phyloP scores from a whole-genome alignment of 441 rosid genomes.

The Macaranga tanarius region DNA sequence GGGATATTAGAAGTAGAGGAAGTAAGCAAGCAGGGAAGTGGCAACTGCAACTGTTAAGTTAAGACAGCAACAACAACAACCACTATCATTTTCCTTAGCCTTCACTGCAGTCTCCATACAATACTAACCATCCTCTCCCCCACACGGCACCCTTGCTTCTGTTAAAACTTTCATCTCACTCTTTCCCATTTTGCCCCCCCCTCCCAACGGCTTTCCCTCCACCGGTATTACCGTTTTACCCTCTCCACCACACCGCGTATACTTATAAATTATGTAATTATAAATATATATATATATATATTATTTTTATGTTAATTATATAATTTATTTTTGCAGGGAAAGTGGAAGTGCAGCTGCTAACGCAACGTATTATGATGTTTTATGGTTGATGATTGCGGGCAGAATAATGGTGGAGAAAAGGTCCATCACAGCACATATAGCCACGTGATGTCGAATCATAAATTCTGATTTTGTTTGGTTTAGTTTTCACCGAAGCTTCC shows the following conservation, averaged over 20 bases:
- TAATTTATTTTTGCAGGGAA: background rate
- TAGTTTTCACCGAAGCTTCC: slow-evolving; percentile 6
- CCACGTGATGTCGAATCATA: slow-evolving; percentile 55
- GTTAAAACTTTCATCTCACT: slow-evolving; percentile 43
- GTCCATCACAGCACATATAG: slow-evolving; percentile 31
- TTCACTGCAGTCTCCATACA: slow-evolving; percentile 46
- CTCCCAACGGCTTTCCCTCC: slow-evolving; percentile 9
- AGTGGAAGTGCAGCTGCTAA: background rate
- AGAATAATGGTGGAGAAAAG: slow-evolving; percentile 31
- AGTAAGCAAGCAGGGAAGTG: background rate
- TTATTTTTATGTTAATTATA: no score
- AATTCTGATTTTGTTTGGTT: background rate
- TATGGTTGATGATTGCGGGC: slow-evolving; percentile 32
- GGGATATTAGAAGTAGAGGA: slow-evolving; percentile 13
- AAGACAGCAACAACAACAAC: slow-evolving; percentile 44
- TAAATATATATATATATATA: no score
- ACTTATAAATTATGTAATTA: no score
- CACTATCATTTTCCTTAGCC: slow-evolving; percentile 64
- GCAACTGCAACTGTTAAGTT: slow-evolving; percentile 45
- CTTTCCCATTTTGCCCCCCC: slow-evolving; percentile 55
- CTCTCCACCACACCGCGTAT: no score
- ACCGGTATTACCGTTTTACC: slow-evolving; percentile 26
- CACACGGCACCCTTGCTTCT: slow-evolving; percentile 7
- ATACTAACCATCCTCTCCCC: slow-evolving; percentile 20
- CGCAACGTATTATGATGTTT: slow-evolving; percentile 28